Evolutionary conservation across 2,329 filamentous ascomycete genomes (phyloP), one percentile per base, ranked within the genome.

Genomic region (Aureobasidium musti): DNA sequence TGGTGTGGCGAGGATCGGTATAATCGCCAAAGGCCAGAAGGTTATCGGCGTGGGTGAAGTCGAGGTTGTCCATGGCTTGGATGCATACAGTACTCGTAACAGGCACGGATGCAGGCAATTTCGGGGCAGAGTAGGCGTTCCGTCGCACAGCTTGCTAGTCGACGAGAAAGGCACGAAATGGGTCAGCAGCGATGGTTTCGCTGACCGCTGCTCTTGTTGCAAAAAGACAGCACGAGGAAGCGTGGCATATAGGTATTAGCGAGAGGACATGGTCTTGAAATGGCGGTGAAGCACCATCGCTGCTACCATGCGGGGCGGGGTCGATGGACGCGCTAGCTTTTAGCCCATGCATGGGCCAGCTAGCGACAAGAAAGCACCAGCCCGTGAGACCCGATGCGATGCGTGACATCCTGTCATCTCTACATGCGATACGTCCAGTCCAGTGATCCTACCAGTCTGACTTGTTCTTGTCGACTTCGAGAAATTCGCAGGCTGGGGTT

Each of bases 51-150:
- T 69, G 57, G 63, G 77, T 71, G 71, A 75, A 77, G 72, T 78
- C 76, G 71, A 76, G 73, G 73, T 79, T 75, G 70, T 82, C 79
- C 80, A 82, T 82, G 23, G 37, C 19, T 60, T 21, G 28, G 21
- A 35, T 41, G 52, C 52, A 56, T 56, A 47, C 43, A 47, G 19
- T 13, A n/a, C n/a, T n/a, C n/a, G n/a, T n/a, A 23, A 39, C 52
- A 59, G 26, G 39, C 54, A 59, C 54, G 59, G 26, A 52, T 52
- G 33, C 59, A 63, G 23, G 59, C 59, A 64, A 54, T 54, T 10
- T 64, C 61, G 30, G 39, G 30, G 30, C 47, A 49, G 41, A 23
- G 37, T 43, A 45, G 61, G 35, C 47, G 23, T 64, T 52, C 23
- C 23, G 61, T 64, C 61, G 59, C 59, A 63, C 45, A 52, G 45